Evolutionary conservation across 2,329 filamentous ascomycete genomes (phyloP).

Genomic region (Calonectria pauciramosa): DNA sequence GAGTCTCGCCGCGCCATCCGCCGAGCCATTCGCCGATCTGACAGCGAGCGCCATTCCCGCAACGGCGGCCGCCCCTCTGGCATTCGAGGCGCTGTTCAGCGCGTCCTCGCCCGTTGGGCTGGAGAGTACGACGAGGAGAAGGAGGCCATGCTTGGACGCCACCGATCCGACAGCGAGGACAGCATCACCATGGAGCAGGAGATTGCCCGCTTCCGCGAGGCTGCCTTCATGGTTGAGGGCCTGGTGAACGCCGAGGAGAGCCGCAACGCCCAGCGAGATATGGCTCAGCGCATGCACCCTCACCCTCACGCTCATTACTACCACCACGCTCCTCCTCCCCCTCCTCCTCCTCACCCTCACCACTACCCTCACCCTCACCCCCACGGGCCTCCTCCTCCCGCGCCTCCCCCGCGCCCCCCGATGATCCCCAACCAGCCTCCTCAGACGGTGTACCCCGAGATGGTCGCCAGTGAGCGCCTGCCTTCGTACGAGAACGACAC

Average conservation of each 20-base stretch:
- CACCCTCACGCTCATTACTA: constrained; percentile 20
- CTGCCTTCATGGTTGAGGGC: constrained; percentile 60
- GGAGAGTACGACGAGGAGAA: constrained; percentile 42
- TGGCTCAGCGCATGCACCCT: constrained; percentile 6
- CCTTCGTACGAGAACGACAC: constrained; percentile 57
- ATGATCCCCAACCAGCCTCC: constrained; percentile 35
- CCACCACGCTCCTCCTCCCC: constrained; percentile 24
- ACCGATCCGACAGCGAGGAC: constrained; percentile 30
- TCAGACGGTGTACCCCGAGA: constrained; percentile 39
- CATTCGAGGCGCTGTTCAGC: constrained; percentile 45
- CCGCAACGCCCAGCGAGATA: constrained; percentile 17
- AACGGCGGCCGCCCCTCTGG: constrained; percentile 42
- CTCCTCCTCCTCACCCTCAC: constrained; percentile 21
- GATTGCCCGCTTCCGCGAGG: constrained; percentile 62
- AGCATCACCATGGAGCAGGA: constrained; percentile 62
- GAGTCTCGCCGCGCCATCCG: constrained; percentile 41
- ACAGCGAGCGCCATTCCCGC: constrained; percentile 44
- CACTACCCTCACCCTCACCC: constrained; percentile 19
- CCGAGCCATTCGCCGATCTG: constrained; percentile 42
- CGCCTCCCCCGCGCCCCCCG: constrained; percentile 24
- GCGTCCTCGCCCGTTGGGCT: constrained; percentile 48
- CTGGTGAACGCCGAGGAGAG: constrained; percentile 61
- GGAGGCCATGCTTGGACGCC: constrained; percentile 34
- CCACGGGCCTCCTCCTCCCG: constrained; percentile 21
- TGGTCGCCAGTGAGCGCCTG: constrained; percentile 51